These are phyloP conservation scores for Pseudogymnoascus sp. DNA, from an alignment of 2,329 filamentous ascomycete species.

Conservation along the genomic window DNA sequence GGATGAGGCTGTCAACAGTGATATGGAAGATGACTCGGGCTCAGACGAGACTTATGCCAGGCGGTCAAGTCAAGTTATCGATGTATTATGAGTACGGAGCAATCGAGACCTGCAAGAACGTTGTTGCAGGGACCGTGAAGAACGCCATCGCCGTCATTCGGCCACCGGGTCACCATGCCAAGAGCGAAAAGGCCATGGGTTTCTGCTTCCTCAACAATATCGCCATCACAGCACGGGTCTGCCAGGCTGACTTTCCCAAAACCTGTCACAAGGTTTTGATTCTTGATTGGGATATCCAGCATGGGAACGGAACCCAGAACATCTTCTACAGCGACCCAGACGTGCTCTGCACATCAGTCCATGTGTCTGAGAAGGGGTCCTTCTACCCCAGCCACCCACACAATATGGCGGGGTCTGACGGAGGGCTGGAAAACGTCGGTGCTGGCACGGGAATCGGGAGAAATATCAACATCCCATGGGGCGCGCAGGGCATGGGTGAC, in stretches of 20 bases:
- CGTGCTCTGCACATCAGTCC: conserved; percentile 88
- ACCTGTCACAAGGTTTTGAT: conserved; percentile 83
- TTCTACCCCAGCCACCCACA: conserved; percentile 75
- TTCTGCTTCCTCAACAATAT: conserved; percentile 99
- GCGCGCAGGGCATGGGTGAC: conserved; percentile 77
- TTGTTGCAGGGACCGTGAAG: conserved; percentile 74
- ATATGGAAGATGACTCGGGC: too few species aligned
- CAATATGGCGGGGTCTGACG: conserved; percentile 50
- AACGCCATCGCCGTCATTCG: conserved; percentile 95
- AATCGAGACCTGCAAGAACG: conserved; percentile 95
- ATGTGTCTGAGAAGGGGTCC: conserved; percentile 72
- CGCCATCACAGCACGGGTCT: conserved; percentile 81
- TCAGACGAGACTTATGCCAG: too few species aligned
- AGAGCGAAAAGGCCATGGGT: conserved; percentile 76
- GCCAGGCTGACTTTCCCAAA: conserved; percentile 72
- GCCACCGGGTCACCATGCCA: conserved; percentile 91
- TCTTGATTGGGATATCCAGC: conserved; percentile 79
- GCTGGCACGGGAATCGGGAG: conserved; percentile 47
- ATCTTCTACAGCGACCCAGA: conserved; percentile 94
- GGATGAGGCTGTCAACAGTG: too few species aligned
- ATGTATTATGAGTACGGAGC: too few species aligned
- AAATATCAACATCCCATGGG: conserved; percentile 62
- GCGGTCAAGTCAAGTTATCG: too few species aligned
- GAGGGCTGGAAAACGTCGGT: conserved; percentile 53
- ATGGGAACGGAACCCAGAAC: conserved; percentile 90